phyloP scores from a whole-genome alignment of 306 rosid genomes.

The Luffa acutangula region DNA sequence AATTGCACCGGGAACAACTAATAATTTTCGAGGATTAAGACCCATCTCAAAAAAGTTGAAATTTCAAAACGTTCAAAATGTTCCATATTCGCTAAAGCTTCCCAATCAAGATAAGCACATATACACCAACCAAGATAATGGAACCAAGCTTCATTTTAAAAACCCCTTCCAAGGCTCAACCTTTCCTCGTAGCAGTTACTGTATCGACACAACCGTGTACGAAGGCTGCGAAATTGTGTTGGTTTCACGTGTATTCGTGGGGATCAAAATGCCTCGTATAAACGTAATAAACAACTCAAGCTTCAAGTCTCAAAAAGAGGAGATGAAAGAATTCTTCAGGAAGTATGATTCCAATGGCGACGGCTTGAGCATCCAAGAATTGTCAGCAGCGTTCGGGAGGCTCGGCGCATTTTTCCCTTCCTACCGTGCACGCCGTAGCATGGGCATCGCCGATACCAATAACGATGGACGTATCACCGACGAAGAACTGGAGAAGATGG shows the following conservation, averaged over 20 bases:
- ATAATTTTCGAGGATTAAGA: too few relatives aligned
- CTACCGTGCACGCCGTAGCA: neutral
- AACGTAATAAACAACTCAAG: neutral
- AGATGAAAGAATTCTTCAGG: neutral
- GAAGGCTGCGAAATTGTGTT: too few relatives aligned
- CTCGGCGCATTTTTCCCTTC: neutral
- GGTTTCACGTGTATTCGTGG: too few relatives aligned
- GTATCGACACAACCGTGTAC: neutral
- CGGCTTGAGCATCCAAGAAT: conserved; percentile 1
- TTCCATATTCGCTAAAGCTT: neutral
- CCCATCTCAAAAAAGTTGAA: neutral
- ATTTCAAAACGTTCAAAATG: neutral
- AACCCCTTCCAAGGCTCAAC: neutral
- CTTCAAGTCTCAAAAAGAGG: neutral
- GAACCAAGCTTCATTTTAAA: neutral
- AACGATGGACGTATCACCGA: conserved; percentile 9
- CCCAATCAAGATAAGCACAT: neutral
- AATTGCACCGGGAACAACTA: too few relatives aligned
- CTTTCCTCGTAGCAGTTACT: neutral
- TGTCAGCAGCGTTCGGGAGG: neutral
- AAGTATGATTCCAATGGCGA: conserved; percentile 2
- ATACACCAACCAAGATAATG: neutral
- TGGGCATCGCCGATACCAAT: conserved; percentile 1
- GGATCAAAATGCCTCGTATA: neutral
- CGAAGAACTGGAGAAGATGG: conserved; percentile 2